Evolutionary conservation across 2,329 filamentous ascomycete genomes (phyloP), one percentile per base, ranked within the genome.

Genomic region (Aspergillus arachidicola): DNA sequence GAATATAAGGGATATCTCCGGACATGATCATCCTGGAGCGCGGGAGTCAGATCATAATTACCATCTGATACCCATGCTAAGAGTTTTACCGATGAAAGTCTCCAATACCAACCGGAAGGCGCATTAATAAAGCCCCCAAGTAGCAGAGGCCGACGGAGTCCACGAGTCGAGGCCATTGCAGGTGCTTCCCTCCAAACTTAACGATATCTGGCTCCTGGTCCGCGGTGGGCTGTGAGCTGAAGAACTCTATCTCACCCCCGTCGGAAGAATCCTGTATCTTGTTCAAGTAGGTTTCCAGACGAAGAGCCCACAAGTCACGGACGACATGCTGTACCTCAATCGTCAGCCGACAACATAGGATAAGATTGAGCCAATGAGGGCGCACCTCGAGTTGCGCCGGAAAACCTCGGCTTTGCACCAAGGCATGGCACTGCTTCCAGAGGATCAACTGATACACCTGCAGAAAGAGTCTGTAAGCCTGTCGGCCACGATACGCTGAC

Each of bases 381-480:
- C 64, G 55, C 68, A 86, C 89, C 82, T 96, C 93, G 14, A 97
- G 83, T 70, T 96, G 90, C 5, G 82, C 76, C 1, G 90, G 89
- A 55, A 95, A 84, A 0, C 86, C 85, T 73, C 89, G 88, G 6
- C 84, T 81, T 26, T 86, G 80, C 16, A 96, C 81, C 34, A 98
- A 82, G 83, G 90, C 94, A 72, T 86, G 79, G 19, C 92, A 80
- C 80, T 98, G 94, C 73, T 91, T 92, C 75, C 93, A 88, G 32
- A 99, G 81, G 55, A 98, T 85, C 36, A 97, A 82, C 77, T 98
- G 94, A 63, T 96, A 86, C 66, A 88, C 90, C 74, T 96, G 91
- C 41, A 98, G 82, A 75, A 92, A 97, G 28, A 97, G 85, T 66
- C 91, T 87, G 67, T 89, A 87, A 16, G 91, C 94, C 59, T 87